phyloP scores from a whole-genome alignment of 441 rosid genomes.

The Populus hybrid region DNA sequence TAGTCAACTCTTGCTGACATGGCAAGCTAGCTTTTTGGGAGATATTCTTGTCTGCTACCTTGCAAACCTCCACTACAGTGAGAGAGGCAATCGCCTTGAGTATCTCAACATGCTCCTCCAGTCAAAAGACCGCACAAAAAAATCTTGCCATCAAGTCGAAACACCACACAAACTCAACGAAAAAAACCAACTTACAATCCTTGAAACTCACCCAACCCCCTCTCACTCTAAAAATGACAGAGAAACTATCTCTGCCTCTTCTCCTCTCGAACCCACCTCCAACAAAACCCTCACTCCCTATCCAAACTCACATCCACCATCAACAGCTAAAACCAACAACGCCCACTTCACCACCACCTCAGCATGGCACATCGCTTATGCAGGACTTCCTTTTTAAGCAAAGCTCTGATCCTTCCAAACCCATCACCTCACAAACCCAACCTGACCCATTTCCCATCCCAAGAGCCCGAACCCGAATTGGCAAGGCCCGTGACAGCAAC shows the following conservation, averaged over 20 bases:
- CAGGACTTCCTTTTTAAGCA: conserved; percentile 41
- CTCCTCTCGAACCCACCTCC: conserved; percentile 52
- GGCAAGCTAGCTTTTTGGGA: not conserved
- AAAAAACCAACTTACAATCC: not conserved
- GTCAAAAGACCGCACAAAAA: not conserved
- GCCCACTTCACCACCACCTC: conserved; percentile 22
- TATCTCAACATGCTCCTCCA: not conserved
- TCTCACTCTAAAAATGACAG: conserved; percentile 50
- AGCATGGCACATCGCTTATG: conserved; percentile 34
- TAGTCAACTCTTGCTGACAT: not conserved
- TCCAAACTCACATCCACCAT: conserved; percentile 16
- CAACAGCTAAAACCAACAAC: conserved; percentile 22
- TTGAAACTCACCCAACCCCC: not conserved
- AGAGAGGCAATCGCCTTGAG: not conserved
- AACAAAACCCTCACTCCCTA: conserved; percentile 16
- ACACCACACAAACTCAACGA: not conserved
- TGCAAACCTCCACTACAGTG: not conserved
- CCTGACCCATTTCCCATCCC: conserved; percentile 13
- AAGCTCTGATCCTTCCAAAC: conserved; percentile 30
- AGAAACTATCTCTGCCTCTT: conserved; percentile 69
- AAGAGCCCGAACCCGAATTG: conserved; percentile 50
- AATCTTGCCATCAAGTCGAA: not conserved
- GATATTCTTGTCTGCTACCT: no score
- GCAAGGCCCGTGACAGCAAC: conserved; percentile 61
- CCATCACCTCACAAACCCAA: conserved; percentile 14